Base-by-base conservation (phyloP, 345 rosid genomes). In the Acer saccharum region DNA sequence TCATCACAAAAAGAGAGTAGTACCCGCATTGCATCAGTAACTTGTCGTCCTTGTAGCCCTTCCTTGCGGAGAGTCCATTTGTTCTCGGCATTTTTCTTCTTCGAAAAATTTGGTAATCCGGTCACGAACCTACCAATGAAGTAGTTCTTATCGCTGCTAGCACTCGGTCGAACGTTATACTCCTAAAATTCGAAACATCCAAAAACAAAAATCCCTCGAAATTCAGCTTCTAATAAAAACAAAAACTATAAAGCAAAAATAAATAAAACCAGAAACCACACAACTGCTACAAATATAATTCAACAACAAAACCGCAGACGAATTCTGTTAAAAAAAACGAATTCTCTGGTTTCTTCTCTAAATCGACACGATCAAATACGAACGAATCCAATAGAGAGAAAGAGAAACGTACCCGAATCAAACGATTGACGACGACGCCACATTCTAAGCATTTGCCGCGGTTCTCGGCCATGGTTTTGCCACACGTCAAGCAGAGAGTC, bases 1-100 rank as follows among this genome's bases (percentile, higher is more conserved):
- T 29, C 32, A 39, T 54, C 73, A 46, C 41, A 17, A 29, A 11
- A 41, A 29, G 2, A 39, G 57, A 17, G 69, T 6, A 48, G 57
- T 91, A 96, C 99, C 91, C 94, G 74, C 89, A 94, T 84, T 0
- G 88, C 67, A 76, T 92, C 97, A 13, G 93, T 88, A 57, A 92
- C 83, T 75, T 91, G 97, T 72, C 98, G 97, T 62, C 99, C 99
- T 78, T 89, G 97, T 6, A 93, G 86, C 54, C 97, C 97, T 50
- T 96, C 98, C 83, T 96, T 96, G 63, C 86, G 94, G 39, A 92
- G 89, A 58, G 88, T 79, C 99, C 99, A 96, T 81, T 86, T 92
- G 78, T 94, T 94, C 85, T 96, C 99, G 1, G 97, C 87, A 44
- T 69, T 88, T 73, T 91, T 94, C 91, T 91, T 94, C 88, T 87